Evolutionary conservation across 305 asterid species (phyloP).

Genomic region (Nicotiana rustica): DNA sequence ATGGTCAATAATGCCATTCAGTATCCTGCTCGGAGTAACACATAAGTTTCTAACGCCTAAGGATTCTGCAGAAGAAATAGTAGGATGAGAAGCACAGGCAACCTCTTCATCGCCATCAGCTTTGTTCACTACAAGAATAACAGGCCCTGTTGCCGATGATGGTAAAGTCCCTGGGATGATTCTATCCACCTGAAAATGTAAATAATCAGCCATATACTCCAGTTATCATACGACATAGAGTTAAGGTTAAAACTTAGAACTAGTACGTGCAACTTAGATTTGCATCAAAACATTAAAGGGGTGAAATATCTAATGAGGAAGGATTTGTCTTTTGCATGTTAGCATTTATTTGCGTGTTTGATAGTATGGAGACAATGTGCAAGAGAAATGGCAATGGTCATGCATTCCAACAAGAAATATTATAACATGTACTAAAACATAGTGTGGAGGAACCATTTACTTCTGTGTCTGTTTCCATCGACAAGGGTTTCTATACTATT

Average conservation of each 20-base stretch:
- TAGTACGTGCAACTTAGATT: not conserved
- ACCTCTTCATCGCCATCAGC: slow-evolving; percentile 99
- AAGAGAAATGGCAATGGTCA: not conserved
- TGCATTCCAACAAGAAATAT: no score
- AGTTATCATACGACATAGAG: not conserved
- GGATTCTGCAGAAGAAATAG: not conserved
- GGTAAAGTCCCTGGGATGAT: slow-evolving; percentile 83
- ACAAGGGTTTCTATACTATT: no score
- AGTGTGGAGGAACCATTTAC: not conserved
- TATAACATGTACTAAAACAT: not conserved
- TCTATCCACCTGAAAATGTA: slow-evolving; percentile 70
- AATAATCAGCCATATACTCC: slow-evolving; percentile 20
- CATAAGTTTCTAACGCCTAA: not conserved
- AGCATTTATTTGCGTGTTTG: not conserved
- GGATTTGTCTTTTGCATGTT: not conserved
- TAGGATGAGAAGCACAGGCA: slow-evolving; percentile 5
- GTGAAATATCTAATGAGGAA: not conserved
- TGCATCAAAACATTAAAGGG: not conserved
- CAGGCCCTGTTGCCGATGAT: slow-evolving; percentile 72
- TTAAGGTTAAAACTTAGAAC: not conserved
- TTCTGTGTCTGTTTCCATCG: no score
- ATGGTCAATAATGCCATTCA: slow-evolving; percentile 31
- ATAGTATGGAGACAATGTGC: not conserved
- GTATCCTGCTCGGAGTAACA: not conserved
- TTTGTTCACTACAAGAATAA: slow-evolving; percentile 82